Evolutionary conservation across 2,329 filamentous ascomycete species (phyloP), one percentile per base, ranked within the genome.

Genomic region (Fusarium penzigii): DNA sequence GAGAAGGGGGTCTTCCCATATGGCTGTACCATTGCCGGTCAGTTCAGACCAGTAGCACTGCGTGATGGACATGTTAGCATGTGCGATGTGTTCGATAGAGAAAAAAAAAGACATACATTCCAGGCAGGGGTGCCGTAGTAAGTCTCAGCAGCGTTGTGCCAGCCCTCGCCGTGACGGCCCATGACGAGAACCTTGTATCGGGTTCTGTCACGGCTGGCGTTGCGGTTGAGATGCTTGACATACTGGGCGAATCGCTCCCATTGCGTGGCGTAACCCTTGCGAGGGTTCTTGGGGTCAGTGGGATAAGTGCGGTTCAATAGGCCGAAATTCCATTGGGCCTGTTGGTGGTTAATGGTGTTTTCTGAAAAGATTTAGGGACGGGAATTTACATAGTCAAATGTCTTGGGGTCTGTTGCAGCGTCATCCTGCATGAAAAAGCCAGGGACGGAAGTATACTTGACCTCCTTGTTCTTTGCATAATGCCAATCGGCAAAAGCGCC

Each of bases 161-260:
- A 83, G 12, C 87, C 87, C 69, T 90, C 80, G 17, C 87, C 88
- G 64, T 90, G 88, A 39, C 88, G 82, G 3, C 82, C 86, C 68
- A 89, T 76, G 68, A 86, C 86, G 29, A 90, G 66, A 10, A 91
- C 75, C 63, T 87, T 86, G 73, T 88, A 90, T 29, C 76, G 72
- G 13, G 79, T 58, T 36, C 42, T 77, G 44, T 74, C 76, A 10
- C 69, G 66, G n/a, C 76, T 66, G 4, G 70, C 68, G 29, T 66
- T 60, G 11, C 57, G 55, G 70, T 86, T 86, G 38, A 89, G 67
- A 20, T 74, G 70, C 17, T 74, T 63, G 29, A 89, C 77, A 62
- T 85, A 84, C 53, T 79, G 68, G 40, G 75, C 73, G 52, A 89
- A 86, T n/a, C 82, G 78, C 67, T 85, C 73, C 86, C 86, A 90